phyloP scores from a whole-genome alignment of 2,329 filamentous ascomycete species.

The Samsoniella hepiali region DNA sequence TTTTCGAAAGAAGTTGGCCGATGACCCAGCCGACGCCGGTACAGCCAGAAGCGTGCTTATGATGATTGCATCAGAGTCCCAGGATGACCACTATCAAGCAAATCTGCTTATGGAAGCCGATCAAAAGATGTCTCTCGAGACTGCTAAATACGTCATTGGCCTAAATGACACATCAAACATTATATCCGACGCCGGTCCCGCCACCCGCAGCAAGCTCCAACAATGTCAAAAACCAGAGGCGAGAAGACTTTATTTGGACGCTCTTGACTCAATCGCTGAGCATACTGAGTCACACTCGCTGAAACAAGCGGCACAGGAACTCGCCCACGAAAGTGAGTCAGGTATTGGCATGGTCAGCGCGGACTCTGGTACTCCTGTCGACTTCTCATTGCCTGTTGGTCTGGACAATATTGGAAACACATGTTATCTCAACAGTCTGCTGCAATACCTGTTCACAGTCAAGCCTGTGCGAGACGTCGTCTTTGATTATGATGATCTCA shows the following conservation, averaged over 20 bases:
- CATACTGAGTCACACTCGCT: slow-evolving; percentile 29
- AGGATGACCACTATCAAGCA: slow-evolving; percentile 34
- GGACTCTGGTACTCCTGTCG: slow-evolving; percentile 23
- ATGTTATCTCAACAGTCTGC: slow-evolving; percentile 93
- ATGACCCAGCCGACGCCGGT: slow-evolving; percentile 31
- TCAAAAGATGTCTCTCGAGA: slow-evolving; percentile 35
- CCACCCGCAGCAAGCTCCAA: slow-evolving; percentile 10
- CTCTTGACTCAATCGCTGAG: slow-evolving; percentile 35
- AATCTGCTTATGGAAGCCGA: slow-evolving; percentile 34
- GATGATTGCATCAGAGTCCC: slow-evolving; percentile 33
- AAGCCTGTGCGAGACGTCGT: slow-evolving; percentile 78
- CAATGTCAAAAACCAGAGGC: slow-evolving; percentile 32
- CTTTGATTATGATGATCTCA: slow-evolving; percentile 67
- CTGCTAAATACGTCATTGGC: slow-evolving; percentile 32
- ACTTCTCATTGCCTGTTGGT: slow-evolving; percentile 70
- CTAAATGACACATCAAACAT: slow-evolving; percentile 25
- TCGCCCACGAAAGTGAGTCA: slow-evolving; percentile 23
- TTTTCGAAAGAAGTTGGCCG: slow-evolving; percentile 33
- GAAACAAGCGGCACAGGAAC: slow-evolving; percentile 27
- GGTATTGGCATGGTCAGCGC: slow-evolving; percentile 19
- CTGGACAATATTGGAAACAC: slow-evolving; percentile 95
- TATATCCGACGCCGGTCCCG: slow-evolving; percentile 19
- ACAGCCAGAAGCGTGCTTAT: slow-evolving; percentile 34
- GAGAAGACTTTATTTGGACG: slow-evolving; percentile 33
- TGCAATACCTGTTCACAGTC: slow-evolving; percentile 93